Base-by-base conservation (phyloP, 306 rosid genomes). In the Medicago lupulina region DNA sequence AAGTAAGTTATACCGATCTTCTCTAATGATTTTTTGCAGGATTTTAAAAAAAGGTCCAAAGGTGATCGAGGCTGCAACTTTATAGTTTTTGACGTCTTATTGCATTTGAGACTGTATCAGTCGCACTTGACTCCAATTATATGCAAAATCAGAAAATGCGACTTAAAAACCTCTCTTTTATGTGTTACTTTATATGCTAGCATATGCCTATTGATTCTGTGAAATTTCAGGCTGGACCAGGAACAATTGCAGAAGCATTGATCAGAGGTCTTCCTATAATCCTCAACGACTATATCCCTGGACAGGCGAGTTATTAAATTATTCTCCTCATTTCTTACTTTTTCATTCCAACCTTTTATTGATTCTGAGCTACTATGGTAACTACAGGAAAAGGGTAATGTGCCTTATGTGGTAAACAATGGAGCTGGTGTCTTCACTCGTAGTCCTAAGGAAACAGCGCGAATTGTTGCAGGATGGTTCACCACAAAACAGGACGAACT, bases 361-460 rank as follows among this genome's bases (percentile, higher is more conserved):
- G 49, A 64, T 70, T 67, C 50, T 74, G 1, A 62, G 77, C 39
- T 74, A 8, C 40, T 49, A 68, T 62, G 76, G 41, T 64, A 54
- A 76, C 57, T 39, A 8, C 83, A 96, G 99, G 99, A 96, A 76
- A 96, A 87, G 82, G 99, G 99, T 28, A 96, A 96, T 57, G 98
- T 96, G 66, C 99, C 99, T 0, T 96, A 92, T 68, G 99, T 96
- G 13, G 99, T 96, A 8, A 83, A 92, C 80, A 90, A 92, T 74
- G 99, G 97, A 25, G 99, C 98, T 4, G 99, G 99, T 43, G 98
- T 96, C 57, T 96, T 96, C 89, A 92, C 97, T 1, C 83, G 99
- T 38, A 92, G 97, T 79, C 83, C 99, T 9, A 90, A 84, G 57
- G 98, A 92, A 82, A 96, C 98, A 4, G 96, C 98, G 1, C 83